Conservation (phyloP, 2,329 filamentous ascomycete species). For the Botrytis cinerea region DNA sequence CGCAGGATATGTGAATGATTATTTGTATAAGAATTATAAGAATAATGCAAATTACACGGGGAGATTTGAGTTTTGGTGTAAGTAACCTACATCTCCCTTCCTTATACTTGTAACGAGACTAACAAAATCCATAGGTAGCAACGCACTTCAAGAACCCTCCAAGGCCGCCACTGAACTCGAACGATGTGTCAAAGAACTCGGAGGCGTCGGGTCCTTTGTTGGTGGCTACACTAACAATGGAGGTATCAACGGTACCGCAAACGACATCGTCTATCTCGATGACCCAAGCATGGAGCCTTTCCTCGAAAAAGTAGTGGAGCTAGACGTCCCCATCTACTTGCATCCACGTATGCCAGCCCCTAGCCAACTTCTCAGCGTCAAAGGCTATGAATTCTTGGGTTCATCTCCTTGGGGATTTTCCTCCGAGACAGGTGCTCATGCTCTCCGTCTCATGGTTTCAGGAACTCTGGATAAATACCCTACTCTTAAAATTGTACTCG, state of each 20-base stretch:
- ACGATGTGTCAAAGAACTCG: slow-evolving; percentile 40
- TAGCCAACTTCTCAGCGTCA: slow-evolving; percentile 38
- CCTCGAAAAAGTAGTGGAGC: slow-evolving; percentile 43
- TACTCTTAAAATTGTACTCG: slow-evolving; percentile 32
- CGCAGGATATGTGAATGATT: slow-evolving; percentile 31
- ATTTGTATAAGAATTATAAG: slow-evolving; percentile 28
- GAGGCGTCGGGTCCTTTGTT: slow-evolving; percentile 49
- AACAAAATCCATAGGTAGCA: slow-evolving; percentile 6
- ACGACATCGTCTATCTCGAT: slow-evolving; percentile 36
- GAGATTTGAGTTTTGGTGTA: slow-evolving; percentile 34
- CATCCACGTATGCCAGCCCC: slow-evolving; percentile 40
- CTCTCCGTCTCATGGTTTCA: slow-evolving; percentile 32
- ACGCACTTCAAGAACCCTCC: slow-evolving; percentile 30
- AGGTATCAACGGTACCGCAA: slow-evolving; percentile 30
- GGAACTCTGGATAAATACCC: slow-evolving; percentile 34
- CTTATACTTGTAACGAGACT: neutral
- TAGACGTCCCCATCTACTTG: slow-evolving; percentile 47
- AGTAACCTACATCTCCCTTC: neutral
- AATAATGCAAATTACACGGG: slow-evolving; percentile 26
- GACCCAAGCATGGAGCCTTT: slow-evolving; percentile 44
- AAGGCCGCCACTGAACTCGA: slow-evolving; percentile 32
- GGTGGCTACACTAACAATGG: slow-evolving; percentile 43
- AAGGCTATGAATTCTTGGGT: slow-evolving; percentile 42
- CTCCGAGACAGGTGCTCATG: slow-evolving; percentile 41
- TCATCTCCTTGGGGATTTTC: slow-evolving; percentile 54